A percentile compares a stretch with the other conserved stretches of the same genome.
Conservation (phyloP, 2,329 filamentous ascomycete species). For the Lachnellula suecica region DNA sequence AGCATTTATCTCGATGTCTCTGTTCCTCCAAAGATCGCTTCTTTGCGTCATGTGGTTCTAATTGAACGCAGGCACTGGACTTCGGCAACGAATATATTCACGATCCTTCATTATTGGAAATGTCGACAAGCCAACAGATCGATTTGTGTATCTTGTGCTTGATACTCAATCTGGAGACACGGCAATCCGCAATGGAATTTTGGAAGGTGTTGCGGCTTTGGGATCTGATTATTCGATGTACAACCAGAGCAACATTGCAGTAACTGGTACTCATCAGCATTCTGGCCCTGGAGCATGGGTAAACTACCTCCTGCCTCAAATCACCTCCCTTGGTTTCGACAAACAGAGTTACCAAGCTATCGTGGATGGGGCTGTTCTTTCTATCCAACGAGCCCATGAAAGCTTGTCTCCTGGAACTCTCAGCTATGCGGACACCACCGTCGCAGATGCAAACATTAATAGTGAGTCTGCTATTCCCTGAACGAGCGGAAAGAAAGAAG, state of each 20-base stretch:
- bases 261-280: conserved; percentile 91
- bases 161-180: conserved; percentile 88
- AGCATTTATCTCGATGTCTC: not conserved
- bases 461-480: too few species aligned
- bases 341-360: conserved; percentile 88
- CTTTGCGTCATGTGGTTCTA: not conserved
- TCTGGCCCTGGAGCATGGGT: conserved; percentile 88
- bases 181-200: conserved; percentile 78
- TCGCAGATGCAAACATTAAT: conserved; percentile 80
- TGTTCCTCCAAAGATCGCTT: not conserved
- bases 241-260: conserved; percentile 74
- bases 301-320: conserved; percentile 89
- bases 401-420: conserved; percentile 64
- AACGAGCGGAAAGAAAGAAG: too few species aligned
- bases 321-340: conserved; percentile 83
- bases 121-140: conserved; percentile 61
- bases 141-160: conserved; percentile 83
- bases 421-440: conserved; percentile 65
- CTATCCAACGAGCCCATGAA: conserved; percentile 78
- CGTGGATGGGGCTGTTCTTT: conserved; percentile 78
- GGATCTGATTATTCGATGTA: conserved; percentile 75
- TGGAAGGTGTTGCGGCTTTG: conserved; percentile 69
- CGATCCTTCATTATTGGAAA: conserved; percentile 84
- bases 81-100: conserved; percentile 87
- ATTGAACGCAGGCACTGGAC: conserved; percentile 56